Evolutionary conservation across 73 alveolate species (phyloP), one percentile per base, ranked within the genome.

Genomic region (Uronychia binucleata): DNA sequence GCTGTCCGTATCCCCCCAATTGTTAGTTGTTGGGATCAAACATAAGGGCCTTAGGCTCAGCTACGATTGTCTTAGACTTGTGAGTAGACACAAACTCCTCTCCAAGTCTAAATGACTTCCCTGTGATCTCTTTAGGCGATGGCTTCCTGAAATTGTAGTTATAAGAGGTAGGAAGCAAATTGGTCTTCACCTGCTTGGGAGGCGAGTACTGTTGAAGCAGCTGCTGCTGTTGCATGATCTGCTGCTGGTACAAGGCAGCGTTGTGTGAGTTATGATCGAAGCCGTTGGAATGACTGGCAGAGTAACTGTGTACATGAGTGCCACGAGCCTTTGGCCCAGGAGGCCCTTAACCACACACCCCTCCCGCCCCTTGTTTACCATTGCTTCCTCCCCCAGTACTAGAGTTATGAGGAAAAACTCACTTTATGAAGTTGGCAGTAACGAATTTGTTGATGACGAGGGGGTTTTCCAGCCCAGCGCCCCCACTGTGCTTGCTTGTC

Each of bases 1-100:
- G n/a, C n/a, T n/a, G n/a, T n/a, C n/a, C n/a, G n/a, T n/a, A n/a
- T n/a, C n/a, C n/a, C n/a, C n/a, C n/a, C n/a, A n/a, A n/a, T n/a
- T n/a, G n/a, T n/a, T n/a, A n/a, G n/a, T n/a, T n/a, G n/a, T n/a
- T 46, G 67, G 67, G 67, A 46, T 46, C 67, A 46, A 46, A 46
- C 67, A 46, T 46, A 11, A 46, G 67, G n/a, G n/a, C 67, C 19
- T 46, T 46, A 11, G 67, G 67, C 67, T 46, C 67, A 11, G 67
- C 67, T 11, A 46, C 67, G 19, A 46, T 46, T 5, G 67, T 46
- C 19, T 46, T 46, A 46, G 67, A 46, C 67, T 46, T 46, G 67
- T 46, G 67, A 46, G 67, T 46, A 11, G 67, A 46, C 5, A 46
- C 67, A 19, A 46, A 46, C 19, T 46, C 67, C 19, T 46, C 67